Conservation (phyloP, 805 yeast genomes). For the Metschnikowia continentalis region DNA sequence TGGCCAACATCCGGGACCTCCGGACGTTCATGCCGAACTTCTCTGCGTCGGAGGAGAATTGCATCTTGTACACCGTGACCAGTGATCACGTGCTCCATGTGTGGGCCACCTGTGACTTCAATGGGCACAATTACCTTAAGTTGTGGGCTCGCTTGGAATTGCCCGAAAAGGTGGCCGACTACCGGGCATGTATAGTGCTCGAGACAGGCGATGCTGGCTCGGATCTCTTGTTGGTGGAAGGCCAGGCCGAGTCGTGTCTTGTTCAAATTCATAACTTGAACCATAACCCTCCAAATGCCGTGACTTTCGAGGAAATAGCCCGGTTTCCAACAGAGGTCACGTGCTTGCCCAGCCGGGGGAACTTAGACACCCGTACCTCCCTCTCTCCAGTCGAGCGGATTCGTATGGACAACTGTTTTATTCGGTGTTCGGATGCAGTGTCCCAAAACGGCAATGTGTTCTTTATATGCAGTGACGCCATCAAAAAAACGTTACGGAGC, state of each 20-base stretch:
- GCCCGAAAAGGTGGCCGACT: slow-evolving; percentile 5
- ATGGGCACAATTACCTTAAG: slow-evolving; percentile 52
- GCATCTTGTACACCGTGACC: slow-evolving; percentile 58
- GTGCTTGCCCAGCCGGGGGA: slow-evolving; percentile 12
- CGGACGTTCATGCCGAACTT: slow-evolving; percentile 29
- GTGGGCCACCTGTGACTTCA: slow-evolving; percentile 65
- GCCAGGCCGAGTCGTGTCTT: slow-evolving; percentile 32
- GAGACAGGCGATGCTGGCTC: slow-evolving; percentile 8
- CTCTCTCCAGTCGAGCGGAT: neutral
- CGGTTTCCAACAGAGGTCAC: slow-evolving; percentile 6
- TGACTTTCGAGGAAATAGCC: slow-evolving; percentile 38
- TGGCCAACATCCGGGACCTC: slow-evolving; percentile 36
- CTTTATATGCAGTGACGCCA: slow-evolving; percentile 34
- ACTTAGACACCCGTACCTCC: neutral
- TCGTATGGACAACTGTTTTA: slow-evolving; percentile 1
- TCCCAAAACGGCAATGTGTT: slow-evolving; percentile 7
- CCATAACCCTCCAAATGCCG: slow-evolving; percentile 51
- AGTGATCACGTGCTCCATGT: slow-evolving; percentile 56
- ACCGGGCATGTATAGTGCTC: slow-evolving; percentile 6
- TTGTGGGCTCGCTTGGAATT: slow-evolving; percentile 50
- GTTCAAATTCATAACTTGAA: slow-evolving; percentile 50
- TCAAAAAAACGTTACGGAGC: slow-evolving; percentile 32
- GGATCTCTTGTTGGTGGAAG: slow-evolving; percentile 38
- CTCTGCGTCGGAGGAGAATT: slow-evolving; percentile 31
- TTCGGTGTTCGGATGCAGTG: slow-evolving; percentile 4